Evolutionary conservation across 371 early-diverging fungal species (phyloP), one percentile per base, ranked within the genome.

Genomic region (Mucor circinelloides): DNA sequence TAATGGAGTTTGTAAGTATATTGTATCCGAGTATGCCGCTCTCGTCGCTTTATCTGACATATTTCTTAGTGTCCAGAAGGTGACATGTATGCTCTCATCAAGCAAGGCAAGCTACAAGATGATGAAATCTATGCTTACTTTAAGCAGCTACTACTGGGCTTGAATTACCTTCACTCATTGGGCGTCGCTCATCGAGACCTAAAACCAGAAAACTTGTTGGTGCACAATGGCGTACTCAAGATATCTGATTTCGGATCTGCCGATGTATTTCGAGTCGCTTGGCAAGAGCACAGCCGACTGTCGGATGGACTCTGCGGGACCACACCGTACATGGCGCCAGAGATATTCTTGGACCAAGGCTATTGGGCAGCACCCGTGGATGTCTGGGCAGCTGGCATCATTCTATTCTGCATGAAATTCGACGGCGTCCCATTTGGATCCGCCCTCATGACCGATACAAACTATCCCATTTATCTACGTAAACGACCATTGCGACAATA

Each of bases 201-300:
- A 46, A 93, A 93, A 60, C 91, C 90, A 0, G 81, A 81, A 40
- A 93, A 91, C 63, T 76, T 89, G 9, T 69, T 92, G 55, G 66
- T 93, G 9, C 46, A 60, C 15, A 30, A 66, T 15, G 60, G 58
- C 23, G 17, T 32, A 6, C 70, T 95, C 50, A 93, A 94, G 75
- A 88, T 97, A 31, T 87, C 94, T 13, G 97, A 97, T 74, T 97
- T 97, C 85, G 98, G 98, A 1, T 85, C 96, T 44, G 89, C 95
- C 0, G 93, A 93, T 62, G 96, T 98, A 1, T 96, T 96, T 83
- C 82, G 92, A 54, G 89, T 88, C 19, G 84, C 87, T 31, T 94
- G 92, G 87, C 93, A 94, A 73, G 81, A 78, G 12, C 67, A 75
- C 12, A 70, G 85, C 40, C 90, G 90, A 70, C 71, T 83, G 38